These are phyloP conservation scores for Ophiostoma montium DNA, from an alignment of 2,329 filamentous ascomycete species.

Conservation along the genomic window DNA sequence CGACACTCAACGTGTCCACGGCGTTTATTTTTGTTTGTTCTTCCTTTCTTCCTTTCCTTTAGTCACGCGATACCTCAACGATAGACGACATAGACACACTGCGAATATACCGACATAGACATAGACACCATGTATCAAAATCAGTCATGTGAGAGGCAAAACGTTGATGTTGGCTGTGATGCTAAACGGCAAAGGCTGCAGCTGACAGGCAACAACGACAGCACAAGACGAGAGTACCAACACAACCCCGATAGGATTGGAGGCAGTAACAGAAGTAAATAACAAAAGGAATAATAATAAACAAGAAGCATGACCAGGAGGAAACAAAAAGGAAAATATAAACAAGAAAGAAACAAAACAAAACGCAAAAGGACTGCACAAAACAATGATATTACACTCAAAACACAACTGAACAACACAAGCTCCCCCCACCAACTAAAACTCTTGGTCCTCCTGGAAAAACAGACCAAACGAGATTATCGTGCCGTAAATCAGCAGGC, in stretches of 20 bases:
- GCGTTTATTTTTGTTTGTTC: slow-evolving; percentile 5
- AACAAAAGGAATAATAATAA: background rate
- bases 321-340: background rate
- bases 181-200: background rate
- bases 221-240: too few species aligned
- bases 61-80: background rate
- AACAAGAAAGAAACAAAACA: background rate
- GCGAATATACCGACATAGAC: too few species aligned
- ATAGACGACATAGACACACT: background rate
- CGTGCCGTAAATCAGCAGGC: slow-evolving; percentile 89
- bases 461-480: slow-evolving; percentile 98
- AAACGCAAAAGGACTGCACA: background rate
- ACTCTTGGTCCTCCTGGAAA: slow-evolving; percentile 95
- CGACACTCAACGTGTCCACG: slow-evolving; percentile 8
- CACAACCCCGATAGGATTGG: too few species aligned
- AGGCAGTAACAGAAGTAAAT: too few species aligned
- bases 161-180: background rate
- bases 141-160: background rate
- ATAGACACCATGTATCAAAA: background rate
- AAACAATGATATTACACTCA: background rate
- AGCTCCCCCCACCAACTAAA: slow-evolving; percentile 32
- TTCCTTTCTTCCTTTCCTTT: background rate
- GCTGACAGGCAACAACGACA: background rate
- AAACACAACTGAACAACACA: too few species aligned
- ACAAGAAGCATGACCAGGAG: background rate